Evolutionary conservation across 2,329 filamentous ascomycete genomes (phyloP), one percentile per base, ranked within the genome.

Genomic region (Hypoxylon sp.): DNA sequence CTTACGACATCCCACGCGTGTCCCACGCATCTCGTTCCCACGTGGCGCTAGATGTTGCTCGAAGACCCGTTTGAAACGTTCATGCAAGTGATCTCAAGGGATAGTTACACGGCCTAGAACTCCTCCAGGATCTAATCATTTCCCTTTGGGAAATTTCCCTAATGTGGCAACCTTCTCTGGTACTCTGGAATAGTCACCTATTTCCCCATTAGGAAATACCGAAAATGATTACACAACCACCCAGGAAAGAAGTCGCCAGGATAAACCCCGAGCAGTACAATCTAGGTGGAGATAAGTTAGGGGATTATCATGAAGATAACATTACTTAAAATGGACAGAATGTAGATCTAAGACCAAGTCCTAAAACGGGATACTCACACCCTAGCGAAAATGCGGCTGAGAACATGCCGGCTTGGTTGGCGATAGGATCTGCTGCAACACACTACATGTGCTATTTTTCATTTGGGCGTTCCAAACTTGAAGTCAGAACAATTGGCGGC

Each of bases 121-220:
- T 34, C 32, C 32, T 34, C 32, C 32, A 34, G 32, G 32, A 34
- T 34, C 13, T 15, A 15, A 13, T 15, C 15, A 32, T 34, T 13
- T 15, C 32, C 32, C 32, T 34, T 34, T 34, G 32, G 32, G 32
- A 34, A 34, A 34, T 34, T 34, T 34, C 11, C 32, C 32, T 26
- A 6, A 34, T 15, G 32, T 13, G 32, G 32, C 2, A 34, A 6
- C 6, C 13, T 34, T 13, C 15, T 4, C 11, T 34, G 32, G 32
- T 4, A 15, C 10, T 34, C 15, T 34, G 15, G 26, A 24, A 24
- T 46, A 46, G 13, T 46, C 43, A 26, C 43, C 43, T 19, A 46
- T 26, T 46, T 5, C 43, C 43, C 43, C 43, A 46, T 46, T 46
- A 20, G 43, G 43, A 46, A 46, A 26, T 46, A 13, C 20, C 20